Percentiles rank a stretch among this genome's conserved stretches.
Evolutionary conservation across 2,329 filamentous ascomycete genomes (phyloP).

Genomic region (Penicillium expansum): DNA sequence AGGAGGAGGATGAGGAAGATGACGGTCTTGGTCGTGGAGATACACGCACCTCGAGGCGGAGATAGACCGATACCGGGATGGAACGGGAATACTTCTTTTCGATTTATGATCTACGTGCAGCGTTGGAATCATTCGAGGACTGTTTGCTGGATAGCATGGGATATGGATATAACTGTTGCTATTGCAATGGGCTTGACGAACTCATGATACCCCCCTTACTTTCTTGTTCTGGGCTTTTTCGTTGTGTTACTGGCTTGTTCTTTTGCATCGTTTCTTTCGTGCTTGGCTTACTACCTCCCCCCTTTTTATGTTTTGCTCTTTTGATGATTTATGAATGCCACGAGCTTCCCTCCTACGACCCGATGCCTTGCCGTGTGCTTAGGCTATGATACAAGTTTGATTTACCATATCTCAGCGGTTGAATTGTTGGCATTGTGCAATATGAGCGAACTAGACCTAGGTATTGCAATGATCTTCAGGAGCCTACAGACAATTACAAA

Average conservation of each 20-base stretch:
- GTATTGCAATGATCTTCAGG: neutral
- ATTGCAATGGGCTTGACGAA: conserved; percentile 4
- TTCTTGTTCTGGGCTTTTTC: neutral
- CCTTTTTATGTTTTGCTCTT: neutral
- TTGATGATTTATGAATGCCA: conserved; percentile 13
- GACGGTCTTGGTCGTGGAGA: conserved; percentile 27
- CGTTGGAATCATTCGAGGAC: neutral
- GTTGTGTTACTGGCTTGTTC: neutral
- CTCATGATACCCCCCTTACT: conserved; percentile 5
- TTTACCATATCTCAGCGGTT: neutral
- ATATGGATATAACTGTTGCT: conserved; percentile 9
- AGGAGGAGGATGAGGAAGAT: conserved; percentile 48
- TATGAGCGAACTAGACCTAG: neutral
- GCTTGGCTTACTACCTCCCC: neutral
- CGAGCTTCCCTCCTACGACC: conserved; percentile 1
- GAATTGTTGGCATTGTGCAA: neutral
- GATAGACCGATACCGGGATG: conserved; percentile 6
- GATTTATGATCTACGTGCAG: neutral
- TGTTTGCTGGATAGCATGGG: conserved; percentile 1
- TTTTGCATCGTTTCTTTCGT: neutral
- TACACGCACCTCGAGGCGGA: conserved; percentile 26
- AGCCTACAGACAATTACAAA: neutral
- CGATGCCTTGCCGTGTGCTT: neutral
- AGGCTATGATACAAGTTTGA: conserved; percentile 8
- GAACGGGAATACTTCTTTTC: neutral